phyloP scores from a whole-genome alignment of 2,329 filamentous ascomycete genomes.

The Talaromyces funiculosus region DNA sequence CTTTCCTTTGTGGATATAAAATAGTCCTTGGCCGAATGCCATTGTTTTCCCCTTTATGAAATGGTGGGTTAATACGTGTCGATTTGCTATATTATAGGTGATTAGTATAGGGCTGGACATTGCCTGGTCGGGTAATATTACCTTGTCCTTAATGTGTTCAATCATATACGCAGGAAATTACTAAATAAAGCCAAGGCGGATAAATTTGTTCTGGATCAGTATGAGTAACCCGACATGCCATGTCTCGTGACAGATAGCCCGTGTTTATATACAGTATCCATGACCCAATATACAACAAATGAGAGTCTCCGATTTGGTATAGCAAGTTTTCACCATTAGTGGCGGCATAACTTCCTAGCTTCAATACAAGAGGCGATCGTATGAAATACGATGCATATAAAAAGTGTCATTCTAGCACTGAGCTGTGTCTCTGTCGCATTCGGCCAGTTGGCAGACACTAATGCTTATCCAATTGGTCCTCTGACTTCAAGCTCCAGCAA shows the following conservation, averaged over 20 bases:
- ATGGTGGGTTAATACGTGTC: neutral
- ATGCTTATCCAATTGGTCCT: conserved; percentile 7
- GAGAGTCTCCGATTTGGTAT: neutral
- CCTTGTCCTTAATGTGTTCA: neutral
- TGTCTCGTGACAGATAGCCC: neutral
- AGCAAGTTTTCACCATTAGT: neutral
- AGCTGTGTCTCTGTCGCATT: neutral
- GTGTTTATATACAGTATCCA: neutral
- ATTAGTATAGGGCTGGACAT: neutral
- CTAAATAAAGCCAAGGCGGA: neutral
- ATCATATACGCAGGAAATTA: neutral
- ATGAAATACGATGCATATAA: neutral
- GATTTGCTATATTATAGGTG: neutral
- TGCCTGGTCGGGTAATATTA: neutral
- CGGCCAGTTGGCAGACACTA: conserved; percentile 6
- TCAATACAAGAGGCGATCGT: neutral
- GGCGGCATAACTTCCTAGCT: neutral
- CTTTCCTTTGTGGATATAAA: neutral
- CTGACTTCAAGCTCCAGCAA: conserved; percentile 13
- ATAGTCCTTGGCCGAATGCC: neutral
- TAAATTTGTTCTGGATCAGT: neutral
- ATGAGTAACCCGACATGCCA: neutral
- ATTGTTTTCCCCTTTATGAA: neutral
- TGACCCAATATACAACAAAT: neutral
- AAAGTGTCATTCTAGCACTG: conserved; percentile 1